A percentile compares a stretch with the other conserved stretches of the same genome.
These are phyloP conservation scores for Coniochaeta sp. DNA, from an alignment of 2,329 filamentous ascomycete genomes.

Conservation along the genomic window DNA sequence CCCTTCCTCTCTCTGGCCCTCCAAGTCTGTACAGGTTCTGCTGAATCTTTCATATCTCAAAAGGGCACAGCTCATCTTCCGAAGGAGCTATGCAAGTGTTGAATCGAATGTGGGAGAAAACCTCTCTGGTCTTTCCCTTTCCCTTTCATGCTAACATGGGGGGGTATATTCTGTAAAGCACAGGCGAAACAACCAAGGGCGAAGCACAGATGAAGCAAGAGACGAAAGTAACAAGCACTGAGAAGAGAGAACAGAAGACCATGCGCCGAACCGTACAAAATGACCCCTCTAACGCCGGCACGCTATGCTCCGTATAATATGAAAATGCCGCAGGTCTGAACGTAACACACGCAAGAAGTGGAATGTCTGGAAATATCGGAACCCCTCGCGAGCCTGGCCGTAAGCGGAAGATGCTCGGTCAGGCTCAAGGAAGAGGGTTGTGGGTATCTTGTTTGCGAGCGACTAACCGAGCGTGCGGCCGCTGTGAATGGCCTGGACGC, in stretches of 20 bases:
- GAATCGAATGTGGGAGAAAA: background rate
- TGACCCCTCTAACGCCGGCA: background rate
- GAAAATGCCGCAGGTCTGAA: background rate
- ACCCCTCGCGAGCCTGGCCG: background rate
- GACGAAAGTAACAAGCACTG: background rate
- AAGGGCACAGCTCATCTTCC: background rate
- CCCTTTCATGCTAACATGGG: background rate
- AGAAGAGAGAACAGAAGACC: background rate
- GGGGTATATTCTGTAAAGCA: background rate
- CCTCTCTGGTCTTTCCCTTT: background rate
- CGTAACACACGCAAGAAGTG: conserved; percentile 7
- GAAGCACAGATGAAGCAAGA: too few relatives aligned
- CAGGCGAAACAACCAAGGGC: background rate
- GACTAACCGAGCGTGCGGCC: conserved; percentile 41
- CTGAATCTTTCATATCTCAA: background rate
- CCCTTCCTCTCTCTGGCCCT: background rate
- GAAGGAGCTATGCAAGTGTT: background rate
- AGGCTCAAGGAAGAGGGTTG: background rate
- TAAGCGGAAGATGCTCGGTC: background rate
- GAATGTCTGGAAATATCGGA: background rate
- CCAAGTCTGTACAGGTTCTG: background rate
- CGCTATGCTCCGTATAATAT: conserved; percentile 1
- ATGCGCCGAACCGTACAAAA: background rate
- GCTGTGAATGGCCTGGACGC: conserved; percentile 43
- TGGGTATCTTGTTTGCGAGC: background rate